Evolutionary conservation across 768 basidiomycete species (phyloP).

Genomic region (Galerina sulciceps): DNA sequence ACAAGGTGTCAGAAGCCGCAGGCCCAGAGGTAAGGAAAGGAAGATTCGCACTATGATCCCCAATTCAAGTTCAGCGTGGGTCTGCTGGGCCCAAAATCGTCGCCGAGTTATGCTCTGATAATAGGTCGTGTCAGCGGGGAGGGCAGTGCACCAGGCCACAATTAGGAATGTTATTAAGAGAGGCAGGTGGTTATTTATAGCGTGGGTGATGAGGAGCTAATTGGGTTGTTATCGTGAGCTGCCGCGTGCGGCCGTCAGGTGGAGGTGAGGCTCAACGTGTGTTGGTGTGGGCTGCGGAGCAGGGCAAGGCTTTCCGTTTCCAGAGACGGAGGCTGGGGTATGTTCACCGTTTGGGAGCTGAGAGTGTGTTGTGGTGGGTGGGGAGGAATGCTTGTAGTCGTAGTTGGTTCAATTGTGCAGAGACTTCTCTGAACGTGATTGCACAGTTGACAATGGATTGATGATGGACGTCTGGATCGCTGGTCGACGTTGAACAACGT

Average conservation of each 20-base stretch:
- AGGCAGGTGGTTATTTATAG: conserved; percentile 15
- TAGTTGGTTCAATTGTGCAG: no score
- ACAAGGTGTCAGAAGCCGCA: conserved; percentile 4
- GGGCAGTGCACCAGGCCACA: conserved; percentile 1
- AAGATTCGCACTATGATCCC: not conserved
- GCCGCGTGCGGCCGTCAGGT: conserved; percentile 7
- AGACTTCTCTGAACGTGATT: no score
- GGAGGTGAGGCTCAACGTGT: no score
- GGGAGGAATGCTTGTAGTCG: no score
- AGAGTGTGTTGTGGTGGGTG: no score
- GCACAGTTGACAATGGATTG: no score
- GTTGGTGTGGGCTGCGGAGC: no score
- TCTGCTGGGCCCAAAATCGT: conserved; percentile 10
- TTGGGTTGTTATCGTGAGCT: conserved; percentile 8
- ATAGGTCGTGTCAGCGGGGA: conserved; percentile 10
- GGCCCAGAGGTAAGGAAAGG: conserved; percentile 7
- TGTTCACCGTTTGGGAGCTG: no score
- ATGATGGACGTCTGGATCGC: no score
- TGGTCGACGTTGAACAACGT: no score
- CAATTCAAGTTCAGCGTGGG: conserved; percentile 10
- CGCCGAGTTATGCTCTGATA: conserved; percentile 1
- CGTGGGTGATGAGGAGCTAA: conserved; percentile 15
- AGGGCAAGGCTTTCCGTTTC: no score
- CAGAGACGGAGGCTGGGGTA: no score
- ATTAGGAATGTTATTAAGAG: conserved; percentile 4